Conservation (phyloP, 805 yeast species). For the Tetrapisispora iriomotensis region DNA sequence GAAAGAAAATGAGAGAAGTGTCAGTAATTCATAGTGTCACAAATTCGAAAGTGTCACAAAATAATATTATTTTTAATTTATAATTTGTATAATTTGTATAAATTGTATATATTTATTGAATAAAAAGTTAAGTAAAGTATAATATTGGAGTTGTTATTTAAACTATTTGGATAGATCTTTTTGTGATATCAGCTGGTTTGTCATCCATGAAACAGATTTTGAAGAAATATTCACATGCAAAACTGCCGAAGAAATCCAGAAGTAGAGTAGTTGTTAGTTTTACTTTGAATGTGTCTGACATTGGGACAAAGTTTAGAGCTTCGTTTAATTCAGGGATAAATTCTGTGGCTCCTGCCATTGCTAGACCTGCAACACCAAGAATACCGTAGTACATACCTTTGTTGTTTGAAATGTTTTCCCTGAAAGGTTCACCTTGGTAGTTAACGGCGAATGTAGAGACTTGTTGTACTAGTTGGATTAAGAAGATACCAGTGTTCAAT, state of each 20-base stretch:
- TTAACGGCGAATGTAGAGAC: conserved; percentile 96
- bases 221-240: conserved; percentile 69
- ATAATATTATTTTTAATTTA: too few species aligned
- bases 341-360: conserved; percentile 88
- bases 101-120: too few species aligned
- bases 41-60: too few species aligned
- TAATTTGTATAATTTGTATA: too few species aligned
- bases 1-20: not conserved
- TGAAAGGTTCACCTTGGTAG: conserved; percentile 94
- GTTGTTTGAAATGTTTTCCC: conserved; percentile 81
- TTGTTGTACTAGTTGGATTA: conserved; percentile 90
- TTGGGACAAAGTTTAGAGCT: conserved; percentile 84
- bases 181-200: conserved; percentile 85
- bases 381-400: conserved; percentile 96
- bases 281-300: conserved; percentile 62
- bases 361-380: conserved; percentile 80
- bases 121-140: too few species aligned
- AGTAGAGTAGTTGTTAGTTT: conserved; percentile 66
- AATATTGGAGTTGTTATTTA: not conserved
- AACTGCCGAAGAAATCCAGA: conserved; percentile 66
- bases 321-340: conserved; percentile 89
- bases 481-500: conserved; percentile 90
- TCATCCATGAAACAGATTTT: conserved; percentile 83
- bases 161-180: conserved; percentile 7
- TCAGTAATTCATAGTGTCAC: too few species aligned